Conservation (phyloP, 371 early-diverging fungal genomes). For the Mucor irregularis region DNA sequence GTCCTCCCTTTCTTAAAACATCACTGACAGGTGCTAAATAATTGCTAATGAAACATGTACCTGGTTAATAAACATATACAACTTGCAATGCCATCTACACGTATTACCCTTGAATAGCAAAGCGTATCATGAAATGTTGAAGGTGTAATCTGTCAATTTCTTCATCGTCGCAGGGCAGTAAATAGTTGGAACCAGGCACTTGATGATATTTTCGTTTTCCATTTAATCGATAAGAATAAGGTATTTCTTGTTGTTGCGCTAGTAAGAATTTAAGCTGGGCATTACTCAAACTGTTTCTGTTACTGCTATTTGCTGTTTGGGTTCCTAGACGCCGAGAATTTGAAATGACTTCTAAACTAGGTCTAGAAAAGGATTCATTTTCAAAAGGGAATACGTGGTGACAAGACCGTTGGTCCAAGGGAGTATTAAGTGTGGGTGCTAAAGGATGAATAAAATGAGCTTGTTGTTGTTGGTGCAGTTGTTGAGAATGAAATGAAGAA, state of each 20-base stretch:
- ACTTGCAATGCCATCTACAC: not conserved
- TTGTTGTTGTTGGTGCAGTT: not conserved
- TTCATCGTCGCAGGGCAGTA: constrained; percentile 52
- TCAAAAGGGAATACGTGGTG: not conserved
- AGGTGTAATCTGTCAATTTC: constrained; percentile 45
- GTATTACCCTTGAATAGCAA: constrained; percentile 54
- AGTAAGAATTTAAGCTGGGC: not conserved
- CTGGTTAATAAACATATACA: not conserved
- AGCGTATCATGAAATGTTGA: constrained; percentile 50
- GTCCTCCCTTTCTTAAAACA: constrained; percentile 43
- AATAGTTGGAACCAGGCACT: constrained; percentile 26
- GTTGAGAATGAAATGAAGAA: not conserved
- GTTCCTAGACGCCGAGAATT: too few species aligned
- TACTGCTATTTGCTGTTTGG: not conserved
- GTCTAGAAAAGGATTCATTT: not conserved
- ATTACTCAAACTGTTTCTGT: constrained; percentile 2
- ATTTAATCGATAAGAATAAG: not conserved
- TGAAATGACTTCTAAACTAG: constrained; percentile 5
- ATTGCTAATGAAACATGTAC: constrained; percentile 22
- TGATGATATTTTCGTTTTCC: constrained; percentile 34
- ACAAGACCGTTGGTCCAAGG: not conserved
- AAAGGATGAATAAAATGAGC: constrained; percentile 7
- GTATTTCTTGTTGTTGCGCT: constrained; percentile 3
- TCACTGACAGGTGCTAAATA: constrained; percentile 56
- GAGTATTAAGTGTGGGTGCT: not conserved